A percentile compares a stretch with the other conserved stretches of the same genome.
These are phyloP conservation scores for Epichloe sibirici DNA, from an alignment of 2,329 filamentous ascomycete species.

Conservation along the genomic window DNA sequence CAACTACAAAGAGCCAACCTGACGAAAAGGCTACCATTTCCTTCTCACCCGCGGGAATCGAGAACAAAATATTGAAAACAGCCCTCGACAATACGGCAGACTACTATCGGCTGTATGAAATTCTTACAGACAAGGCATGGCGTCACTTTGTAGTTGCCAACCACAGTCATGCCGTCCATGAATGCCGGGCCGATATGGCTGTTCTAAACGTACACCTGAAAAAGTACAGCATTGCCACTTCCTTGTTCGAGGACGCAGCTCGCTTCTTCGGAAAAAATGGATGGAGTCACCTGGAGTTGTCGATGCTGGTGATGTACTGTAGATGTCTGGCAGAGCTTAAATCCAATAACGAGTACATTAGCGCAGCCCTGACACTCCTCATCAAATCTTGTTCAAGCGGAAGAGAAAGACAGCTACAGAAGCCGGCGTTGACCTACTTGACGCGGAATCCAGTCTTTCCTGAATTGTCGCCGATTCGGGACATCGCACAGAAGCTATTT, in stretches of 20 bases:
- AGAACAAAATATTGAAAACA: constrained; percentile 42
- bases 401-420: constrained; percentile 32
- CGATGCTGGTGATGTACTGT: constrained; percentile 77
- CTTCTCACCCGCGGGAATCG: constrained; percentile 22
- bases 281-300: constrained; percentile 71
- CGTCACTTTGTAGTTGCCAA: constrained; percentile 73
- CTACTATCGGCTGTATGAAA: constrained; percentile 58
- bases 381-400: constrained; percentile 50
- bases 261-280: constrained; percentile 66
- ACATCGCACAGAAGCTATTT: constrained; percentile 36
- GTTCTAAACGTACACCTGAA: constrained; percentile 66
- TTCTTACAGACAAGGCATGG: constrained; percentile 72
- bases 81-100: constrained; percentile 49
- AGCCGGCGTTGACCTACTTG: constrained; percentile 12
- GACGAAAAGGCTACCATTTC: neutral
- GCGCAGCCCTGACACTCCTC: constrained; percentile 61
- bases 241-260: constrained; percentile 66
- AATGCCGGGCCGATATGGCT: constrained; percentile 72
- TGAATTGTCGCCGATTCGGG: constrained; percentile 30
- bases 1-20: constrained; percentile 6
- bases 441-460: constrained; percentile 8
- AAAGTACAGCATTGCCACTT: constrained; percentile 62
- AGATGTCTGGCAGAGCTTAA: constrained; percentile 68
- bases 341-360: constrained; percentile 67
- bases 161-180: constrained; percentile 64